These are phyloP conservation scores for Rosa multiflora DNA, from an alignment of 306 rosid species.

Conservation along the genomic window DNA sequence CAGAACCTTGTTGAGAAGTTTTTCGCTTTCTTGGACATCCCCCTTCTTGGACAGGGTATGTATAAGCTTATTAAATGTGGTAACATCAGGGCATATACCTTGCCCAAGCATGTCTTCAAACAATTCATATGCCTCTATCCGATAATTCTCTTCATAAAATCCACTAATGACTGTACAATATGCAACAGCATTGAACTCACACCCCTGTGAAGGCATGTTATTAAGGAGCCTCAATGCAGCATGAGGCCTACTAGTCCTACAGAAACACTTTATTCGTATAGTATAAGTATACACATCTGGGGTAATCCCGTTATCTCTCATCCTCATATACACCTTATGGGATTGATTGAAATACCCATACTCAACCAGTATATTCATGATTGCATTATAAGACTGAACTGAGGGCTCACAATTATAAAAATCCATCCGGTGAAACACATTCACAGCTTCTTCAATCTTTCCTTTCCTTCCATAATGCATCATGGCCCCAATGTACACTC, in stretches of 20 bases:
- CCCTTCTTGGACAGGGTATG: constrained; percentile 76
- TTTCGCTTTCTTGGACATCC: constrained; percentile 58
- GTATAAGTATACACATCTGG: constrained; percentile 82
- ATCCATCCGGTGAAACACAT: constrained; percentile 83
- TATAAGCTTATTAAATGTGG: constrained; percentile 78
- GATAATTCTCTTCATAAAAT: constrained; percentile 48
- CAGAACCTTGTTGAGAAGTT: constrained; percentile 66
- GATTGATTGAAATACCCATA: constrained; percentile 61
- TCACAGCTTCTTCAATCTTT: constrained; percentile 75
- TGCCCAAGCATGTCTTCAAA: constrained; percentile 65
- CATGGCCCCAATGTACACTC: constrained; percentile 72
- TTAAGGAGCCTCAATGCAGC: constrained; percentile 72
- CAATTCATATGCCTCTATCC: constrained; percentile 50
- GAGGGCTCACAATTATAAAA: constrained; percentile 74
- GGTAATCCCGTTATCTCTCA: constrained; percentile 59
- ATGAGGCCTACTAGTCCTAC: constrained; percentile 65
- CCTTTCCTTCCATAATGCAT: constrained; percentile 75
- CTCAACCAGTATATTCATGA: constrained; percentile 76
- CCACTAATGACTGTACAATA: constrained; percentile 80
- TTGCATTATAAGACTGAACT: constrained; percentile 66
- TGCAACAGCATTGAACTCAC: constrained; percentile 66
- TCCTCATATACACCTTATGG: constrained; percentile 76
- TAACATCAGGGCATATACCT: constrained; percentile 56
- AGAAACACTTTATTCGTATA: constrained; percentile 76
- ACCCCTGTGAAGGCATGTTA: constrained; percentile 70